Base-by-base conservation (phyloP, 2,329 filamentous ascomycete genomes). In the Xylariaceae sp. region DNA sequence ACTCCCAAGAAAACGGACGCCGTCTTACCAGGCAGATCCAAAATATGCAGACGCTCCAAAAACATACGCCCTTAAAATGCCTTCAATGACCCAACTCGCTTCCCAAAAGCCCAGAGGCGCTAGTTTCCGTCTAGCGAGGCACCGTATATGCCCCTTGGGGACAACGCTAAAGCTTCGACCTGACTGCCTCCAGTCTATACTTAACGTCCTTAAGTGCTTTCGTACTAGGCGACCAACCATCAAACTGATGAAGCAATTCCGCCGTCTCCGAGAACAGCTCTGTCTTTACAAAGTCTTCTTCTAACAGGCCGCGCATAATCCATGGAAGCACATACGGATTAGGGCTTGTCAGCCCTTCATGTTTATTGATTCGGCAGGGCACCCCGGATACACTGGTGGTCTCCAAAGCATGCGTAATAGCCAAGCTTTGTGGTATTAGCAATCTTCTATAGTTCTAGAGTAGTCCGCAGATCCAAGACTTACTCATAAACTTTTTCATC, bases 141-240 rank as follows among this genome's bases (percentile, higher is more conserved):
- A 26, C 23, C 23, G 9, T 9, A 9, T 26, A 26, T 26, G 23
- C 4, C 23, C 23, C 23, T 26, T 26, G 4, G 9, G 9, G 4
- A 43, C 14, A 44, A 55, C 48, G 26, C 54, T 71, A 86, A 19
- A 97, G 77, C 75, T 92, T 96, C 46, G 91, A 96, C 67, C 91
- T 84, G 44, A 99, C 90, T 2, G 89, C 93, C 75, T 98, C 95
- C 19, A 99, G 79, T 59, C 95, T 82, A 74, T 96, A 98, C 74
- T 96, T 96, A 45, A 99, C 93, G 74, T 99, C 95, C 75, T 95
- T 96, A 55, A 99, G 76, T 43, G 90, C 90, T 77, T 98, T 99
- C 7, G 88, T 96, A 0, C 80, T 82, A 0, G 95, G 95, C 69
- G 89, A 93, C 95, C 95, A 99, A 50, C 90, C 86, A 71, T 98